phyloP scores from a whole-genome alignment of 805 yeast genomes.

The Lipomyces starkeyi region DNA sequence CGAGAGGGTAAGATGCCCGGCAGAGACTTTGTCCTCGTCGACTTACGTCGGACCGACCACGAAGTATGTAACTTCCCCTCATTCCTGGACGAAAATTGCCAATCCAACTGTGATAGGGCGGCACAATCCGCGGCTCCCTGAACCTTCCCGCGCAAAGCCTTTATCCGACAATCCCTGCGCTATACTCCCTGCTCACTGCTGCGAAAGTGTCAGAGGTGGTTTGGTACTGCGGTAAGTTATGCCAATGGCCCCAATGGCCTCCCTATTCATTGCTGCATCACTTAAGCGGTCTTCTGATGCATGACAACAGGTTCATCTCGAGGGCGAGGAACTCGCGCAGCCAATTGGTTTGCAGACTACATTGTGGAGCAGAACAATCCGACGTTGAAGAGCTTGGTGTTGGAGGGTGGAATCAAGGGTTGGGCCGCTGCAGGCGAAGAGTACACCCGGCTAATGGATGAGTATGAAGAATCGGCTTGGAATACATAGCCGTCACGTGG shows the following conservation, averaged over 20 bases:
- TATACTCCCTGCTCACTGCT: slow-evolving; percentile 1
- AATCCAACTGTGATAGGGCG: slow-evolving; percentile 1
- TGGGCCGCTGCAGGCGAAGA: slow-evolving; percentile 16
- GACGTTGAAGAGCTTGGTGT: slow-evolving; percentile 3
- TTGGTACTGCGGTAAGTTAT: slow-evolving; percentile 17
- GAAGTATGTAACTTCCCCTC: slow-evolving; percentile 1
- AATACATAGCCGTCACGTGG: background rate
- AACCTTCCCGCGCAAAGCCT: slow-evolving; percentile 18
- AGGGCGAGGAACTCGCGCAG: slow-evolving; percentile 22
- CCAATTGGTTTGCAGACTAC: slow-evolving; percentile 18
- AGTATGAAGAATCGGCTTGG: slow-evolving; percentile 4
- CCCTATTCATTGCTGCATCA: no score
- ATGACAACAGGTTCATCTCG: slow-evolving; percentile 7
- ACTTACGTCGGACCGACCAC: slow-evolving; percentile 15
- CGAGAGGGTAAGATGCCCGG: slow-evolving; percentile 13
- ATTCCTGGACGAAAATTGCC: background rate
- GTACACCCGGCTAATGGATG: slow-evolving; percentile 13
- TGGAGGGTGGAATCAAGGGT: slow-evolving; percentile 14
- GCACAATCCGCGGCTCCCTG: slow-evolving; percentile 14
- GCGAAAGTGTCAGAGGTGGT: background rate
- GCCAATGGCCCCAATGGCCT: background rate
- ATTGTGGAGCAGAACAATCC: slow-evolving; percentile 4
- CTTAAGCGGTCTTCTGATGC: no score
- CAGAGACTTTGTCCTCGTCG: slow-evolving; percentile 16
- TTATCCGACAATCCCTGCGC: slow-evolving; percentile 12